A percentile compares a stretch with the other conserved stretches of the same genome.
Evolutionary conservation across 1,139 yeast genomes (phyloP).

Genomic region (Lodderomyces margitis): DNA sequence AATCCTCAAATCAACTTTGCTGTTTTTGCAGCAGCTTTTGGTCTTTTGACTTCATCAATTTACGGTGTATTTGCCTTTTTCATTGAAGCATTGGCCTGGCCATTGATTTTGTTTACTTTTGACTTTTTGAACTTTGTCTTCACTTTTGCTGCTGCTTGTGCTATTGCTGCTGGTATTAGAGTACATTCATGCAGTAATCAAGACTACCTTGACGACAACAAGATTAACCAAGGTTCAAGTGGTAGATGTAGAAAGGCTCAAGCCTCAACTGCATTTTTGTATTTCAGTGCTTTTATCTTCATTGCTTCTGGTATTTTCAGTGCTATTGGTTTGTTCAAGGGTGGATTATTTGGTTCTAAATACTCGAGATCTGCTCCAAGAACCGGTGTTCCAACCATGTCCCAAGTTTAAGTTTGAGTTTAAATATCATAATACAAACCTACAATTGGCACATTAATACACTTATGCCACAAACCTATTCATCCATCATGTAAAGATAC

Average conservation of each 20-base stretch:
- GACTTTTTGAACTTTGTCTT: constrained; percentile 89
- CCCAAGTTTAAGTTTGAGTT: constrained; percentile 64
- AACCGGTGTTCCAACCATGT: constrained; percentile 86
- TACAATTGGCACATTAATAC: background rate
- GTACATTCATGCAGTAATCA: constrained; percentile 80
- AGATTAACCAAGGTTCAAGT: constrained; percentile 68
- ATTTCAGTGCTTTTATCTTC: constrained; percentile 77
- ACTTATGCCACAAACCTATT: no score
- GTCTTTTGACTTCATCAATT: constrained; percentile 71
- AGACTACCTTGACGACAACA: constrained; percentile 60
- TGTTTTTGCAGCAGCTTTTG: constrained; percentile 85
- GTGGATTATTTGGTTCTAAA: constrained; percentile 70
- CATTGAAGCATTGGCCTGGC: constrained; percentile 81
- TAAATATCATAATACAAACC: background rate
- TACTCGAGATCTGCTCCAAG: constrained; percentile 49
- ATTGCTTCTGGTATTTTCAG: constrained; percentile 68
- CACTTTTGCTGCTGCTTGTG: constrained; percentile 92
- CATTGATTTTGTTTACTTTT: constrained; percentile 65
- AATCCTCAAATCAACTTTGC: constrained; percentile 88
- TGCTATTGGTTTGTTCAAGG: constrained; percentile 52
- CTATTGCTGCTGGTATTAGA: constrained; percentile 86
- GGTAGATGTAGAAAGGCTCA: constrained; percentile 96
- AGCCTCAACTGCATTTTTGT: constrained; percentile 87
- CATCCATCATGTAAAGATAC: no score
- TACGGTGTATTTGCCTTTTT: constrained; percentile 81